These are phyloP conservation scores for Annulohypoxylon bovei DNA, from an alignment of 495 filamentous ascomycete species.

Conservation along the genomic window DNA sequence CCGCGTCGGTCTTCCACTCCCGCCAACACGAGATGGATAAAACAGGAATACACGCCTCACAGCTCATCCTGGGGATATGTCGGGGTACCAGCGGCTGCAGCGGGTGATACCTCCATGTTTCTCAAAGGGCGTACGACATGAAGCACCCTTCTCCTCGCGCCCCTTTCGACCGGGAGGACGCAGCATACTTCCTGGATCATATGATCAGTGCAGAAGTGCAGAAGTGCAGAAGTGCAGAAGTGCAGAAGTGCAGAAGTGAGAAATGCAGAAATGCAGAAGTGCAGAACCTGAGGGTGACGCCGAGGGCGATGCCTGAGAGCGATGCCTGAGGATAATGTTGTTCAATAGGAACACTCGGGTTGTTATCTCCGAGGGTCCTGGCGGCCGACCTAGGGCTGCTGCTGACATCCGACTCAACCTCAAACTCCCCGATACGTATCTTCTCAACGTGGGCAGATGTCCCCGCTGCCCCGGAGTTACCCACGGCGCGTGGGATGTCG, in stretches of 20 bases:
- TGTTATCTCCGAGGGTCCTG: slow-evolving; percentile 25
- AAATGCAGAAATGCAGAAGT: neutral
- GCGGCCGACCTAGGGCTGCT: slow-evolving; percentile 4
- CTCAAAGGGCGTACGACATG: slow-evolving; percentile 2
- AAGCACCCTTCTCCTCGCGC: neutral
- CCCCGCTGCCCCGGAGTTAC: slow-evolving; percentile 41
- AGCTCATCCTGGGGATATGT: neutral
- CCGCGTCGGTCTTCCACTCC: neutral
- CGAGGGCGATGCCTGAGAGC: no score
- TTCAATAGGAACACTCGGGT: slow-evolving; percentile 2
- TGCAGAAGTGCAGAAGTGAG: slow-evolving; percentile 3
- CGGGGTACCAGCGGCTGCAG: neutral
- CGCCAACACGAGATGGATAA: neutral
- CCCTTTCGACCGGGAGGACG: neutral
- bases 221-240: neutral
- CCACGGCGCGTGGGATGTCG: slow-evolving; percentile 37
- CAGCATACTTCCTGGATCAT: slow-evolving; percentile 16
- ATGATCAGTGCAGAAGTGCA: slow-evolving; percentile 18
- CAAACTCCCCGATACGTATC: neutral
- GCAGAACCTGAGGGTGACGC: no score
- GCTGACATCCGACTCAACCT: slow-evolving; percentile 20
- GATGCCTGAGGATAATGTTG: neutral
- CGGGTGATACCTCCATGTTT: neutral
- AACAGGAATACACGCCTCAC: neutral
- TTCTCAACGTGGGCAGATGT: slow-evolving; percentile 23